Evolutionary conservation across 73 alveolate species (phyloP).

Genomic region (Paramecium caudatum): DNA sequence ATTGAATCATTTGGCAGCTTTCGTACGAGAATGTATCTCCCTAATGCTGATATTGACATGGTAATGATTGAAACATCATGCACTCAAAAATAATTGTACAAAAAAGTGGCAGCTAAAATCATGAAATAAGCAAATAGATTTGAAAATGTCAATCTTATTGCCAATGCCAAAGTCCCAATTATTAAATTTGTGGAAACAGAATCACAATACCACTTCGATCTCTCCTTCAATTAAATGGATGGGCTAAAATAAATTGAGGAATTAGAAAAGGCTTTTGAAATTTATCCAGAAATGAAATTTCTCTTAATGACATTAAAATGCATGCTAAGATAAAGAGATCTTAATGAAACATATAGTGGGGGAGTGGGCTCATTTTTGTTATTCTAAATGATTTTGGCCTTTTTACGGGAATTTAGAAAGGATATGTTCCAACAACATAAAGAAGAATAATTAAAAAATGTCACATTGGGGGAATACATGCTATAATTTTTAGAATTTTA

Average conservation of each 20-base stretch:
- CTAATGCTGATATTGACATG: constrained; percentile 96
- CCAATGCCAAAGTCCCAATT: constrained; percentile 95
- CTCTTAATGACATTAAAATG: constrained; percentile 88
- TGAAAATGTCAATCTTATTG: constrained; percentile 74
- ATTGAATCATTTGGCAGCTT: constrained; percentile 94
- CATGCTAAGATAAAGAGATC: constrained; percentile 89
- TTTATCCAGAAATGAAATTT: constrained; percentile 91
- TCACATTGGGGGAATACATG: constrained; percentile 90
- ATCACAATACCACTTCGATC: constrained; percentile 88
- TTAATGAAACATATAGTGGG: constrained; percentile 95
- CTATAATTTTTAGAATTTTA: constrained; percentile 90
- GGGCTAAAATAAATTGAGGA: constrained; percentile 88
- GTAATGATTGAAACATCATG: constrained; percentile 73
- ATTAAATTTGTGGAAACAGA: constrained; percentile 88
- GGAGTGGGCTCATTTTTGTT: constrained; percentile 96
- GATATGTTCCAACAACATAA: constrained; percentile 74
- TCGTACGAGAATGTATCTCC: constrained; percentile 92
- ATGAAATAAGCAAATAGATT: constrained; percentile 68
- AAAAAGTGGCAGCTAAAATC: constrained; percentile 75
- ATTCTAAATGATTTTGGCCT: constrained; percentile 86
- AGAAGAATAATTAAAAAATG: constrained; percentile 76
- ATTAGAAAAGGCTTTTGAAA: constrained; percentile 81
- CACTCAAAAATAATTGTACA: constrained; percentile 67
- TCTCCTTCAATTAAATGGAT: constrained; percentile 91
- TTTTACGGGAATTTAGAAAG: constrained; percentile 75